Evolutionary conservation across 768 basidiomycete species (phyloP), one percentile per base, ranked within the genome.

Genomic region (Leccinum variicolor): DNA sequence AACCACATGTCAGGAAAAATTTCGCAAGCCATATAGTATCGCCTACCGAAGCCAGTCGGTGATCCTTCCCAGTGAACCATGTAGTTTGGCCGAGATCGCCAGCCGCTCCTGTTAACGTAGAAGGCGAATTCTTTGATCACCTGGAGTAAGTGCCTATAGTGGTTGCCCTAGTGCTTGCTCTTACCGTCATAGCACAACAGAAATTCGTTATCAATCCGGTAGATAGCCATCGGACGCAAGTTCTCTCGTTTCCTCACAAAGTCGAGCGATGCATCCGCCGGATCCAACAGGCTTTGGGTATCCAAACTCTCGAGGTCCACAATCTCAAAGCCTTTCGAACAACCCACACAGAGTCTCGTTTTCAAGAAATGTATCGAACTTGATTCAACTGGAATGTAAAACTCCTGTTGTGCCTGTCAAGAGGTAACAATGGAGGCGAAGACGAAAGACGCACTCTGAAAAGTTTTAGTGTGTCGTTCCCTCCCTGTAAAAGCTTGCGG

Each of bases 321-420:
- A 62, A 99, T 98, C 76, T 98, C 97, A 71, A 99, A 98, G 17
- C 97, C 97, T 66, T 92, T 90, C 10, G 95, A 92, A 69, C 94
- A 96, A 1, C 96, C 97, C 14, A 99, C 92, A 71, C 97, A 99
- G 63, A 99, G 83, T 75, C 90, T 91, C 49, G 96, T 97, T 79
- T 96, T 97, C 63, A 99, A 80, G 77, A 96, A 98, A 74, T 97
- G 96, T 23, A 98, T 90, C 13, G 95, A 98, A 56, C 86, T 92
- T 52, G 94, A 96, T 71, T 98, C 94, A 13, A 97, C 92, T 0
- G 97, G 96, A 58, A 99, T 98, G 69, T 98, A 99, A 76, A 99
- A 98, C 72, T 98, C 96, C 94, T 97, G 25, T 26, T 48, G 43
- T 33, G 45, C 51, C 13, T 11, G 51, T 60, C 19, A 54, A 31